Evolutionary conservation across 257 asterid genomes (phyloP).

Genomic region (Solanum lycopersicoides): DNA sequence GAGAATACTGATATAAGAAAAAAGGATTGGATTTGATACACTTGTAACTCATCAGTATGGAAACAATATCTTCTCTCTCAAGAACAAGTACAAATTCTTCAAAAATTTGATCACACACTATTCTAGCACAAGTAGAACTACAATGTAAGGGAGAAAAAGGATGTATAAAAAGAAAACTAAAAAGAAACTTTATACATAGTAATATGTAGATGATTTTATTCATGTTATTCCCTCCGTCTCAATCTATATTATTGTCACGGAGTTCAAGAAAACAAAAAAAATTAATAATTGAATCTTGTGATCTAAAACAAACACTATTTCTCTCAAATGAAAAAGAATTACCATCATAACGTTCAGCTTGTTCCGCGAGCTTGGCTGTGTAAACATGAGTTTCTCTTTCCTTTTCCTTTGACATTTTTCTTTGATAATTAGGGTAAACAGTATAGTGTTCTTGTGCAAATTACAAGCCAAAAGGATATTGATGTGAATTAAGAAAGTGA

Average conservation of each 20-base stretch:
- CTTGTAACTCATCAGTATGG: not conserved
- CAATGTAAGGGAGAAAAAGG: not conserved
- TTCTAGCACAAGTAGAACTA: not conserved
- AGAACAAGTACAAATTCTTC: not conserved
- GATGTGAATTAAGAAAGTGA: not conserved
- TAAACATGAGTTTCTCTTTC: slow-evolving; percentile 29
- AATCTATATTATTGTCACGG: not conserved
- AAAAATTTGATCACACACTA: not conserved
- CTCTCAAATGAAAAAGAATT: not conserved
- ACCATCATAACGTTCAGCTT: not conserved
- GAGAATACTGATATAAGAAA: not conserved
- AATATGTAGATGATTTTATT: not conserved
- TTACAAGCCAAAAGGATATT: not conserved
- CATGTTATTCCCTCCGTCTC: not conserved
- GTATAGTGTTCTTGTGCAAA: not conserved
- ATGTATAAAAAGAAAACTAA: not conserved
- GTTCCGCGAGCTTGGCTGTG: not conserved
- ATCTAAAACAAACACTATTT: not conserved
- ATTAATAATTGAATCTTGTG: not conserved
- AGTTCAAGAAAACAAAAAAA: not conserved
- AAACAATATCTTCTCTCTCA: not conserved
- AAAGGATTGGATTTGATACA: not conserved
- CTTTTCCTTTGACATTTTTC: slow-evolving; percentile 50
- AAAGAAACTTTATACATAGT: not conserved
- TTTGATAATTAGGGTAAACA: not conserved